Evolutionary conservation across 2,329 filamentous ascomycete species (phyloP).

Genomic region (Venturia effusa): DNA sequence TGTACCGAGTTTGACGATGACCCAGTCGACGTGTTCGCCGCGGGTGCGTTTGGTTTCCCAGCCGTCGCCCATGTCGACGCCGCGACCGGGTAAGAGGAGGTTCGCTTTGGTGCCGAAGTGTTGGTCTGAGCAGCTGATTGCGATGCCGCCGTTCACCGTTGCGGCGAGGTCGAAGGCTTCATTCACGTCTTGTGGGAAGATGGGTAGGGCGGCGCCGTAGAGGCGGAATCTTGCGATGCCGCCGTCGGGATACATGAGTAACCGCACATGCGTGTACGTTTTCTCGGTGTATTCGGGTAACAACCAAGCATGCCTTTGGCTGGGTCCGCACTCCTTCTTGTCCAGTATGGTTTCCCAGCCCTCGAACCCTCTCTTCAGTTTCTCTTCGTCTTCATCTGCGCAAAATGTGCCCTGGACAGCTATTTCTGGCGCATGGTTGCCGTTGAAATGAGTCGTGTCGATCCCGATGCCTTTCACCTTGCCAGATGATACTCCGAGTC

Average conservation of each 20-base stretch:
- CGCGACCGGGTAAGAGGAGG: constrained; percentile 65
- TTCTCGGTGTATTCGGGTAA: constrained; percentile 47
- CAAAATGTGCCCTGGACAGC: constrained; percentile 63
- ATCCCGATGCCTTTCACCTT: constrained; percentile 65
- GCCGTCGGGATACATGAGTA: constrained; percentile 80
- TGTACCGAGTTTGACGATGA: constrained; percentile 63
- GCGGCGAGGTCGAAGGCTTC: constrained; percentile 66
- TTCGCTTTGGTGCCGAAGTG: constrained; percentile 78
- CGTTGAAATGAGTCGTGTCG: constrained; percentile 72
- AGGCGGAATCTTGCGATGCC: constrained; percentile 73
- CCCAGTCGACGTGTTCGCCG: constrained; percentile 67
- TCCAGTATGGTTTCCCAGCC: constrained; percentile 61
- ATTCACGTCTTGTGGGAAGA: constrained; percentile 56
- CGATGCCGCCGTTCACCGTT: constrained; percentile 68
- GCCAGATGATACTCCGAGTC: constrained; percentile 54
- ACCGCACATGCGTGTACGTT: constrained; percentile 66
- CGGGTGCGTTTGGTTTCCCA: constrained; percentile 76
- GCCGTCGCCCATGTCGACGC: constrained; percentile 78
- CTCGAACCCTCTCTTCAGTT: neutral
- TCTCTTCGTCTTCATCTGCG: constrained; percentile 30
- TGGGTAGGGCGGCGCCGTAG: constrained; percentile 64
- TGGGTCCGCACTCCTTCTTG: constrained; percentile 62
- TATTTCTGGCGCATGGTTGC: constrained; percentile 71
- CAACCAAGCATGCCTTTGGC: constrained; percentile 63
- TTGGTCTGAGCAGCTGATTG: constrained; percentile 67